Evolutionary conservation across 2,329 filamentous ascomycete species (phyloP).

Genomic region (Fusarium compactum): DNA sequence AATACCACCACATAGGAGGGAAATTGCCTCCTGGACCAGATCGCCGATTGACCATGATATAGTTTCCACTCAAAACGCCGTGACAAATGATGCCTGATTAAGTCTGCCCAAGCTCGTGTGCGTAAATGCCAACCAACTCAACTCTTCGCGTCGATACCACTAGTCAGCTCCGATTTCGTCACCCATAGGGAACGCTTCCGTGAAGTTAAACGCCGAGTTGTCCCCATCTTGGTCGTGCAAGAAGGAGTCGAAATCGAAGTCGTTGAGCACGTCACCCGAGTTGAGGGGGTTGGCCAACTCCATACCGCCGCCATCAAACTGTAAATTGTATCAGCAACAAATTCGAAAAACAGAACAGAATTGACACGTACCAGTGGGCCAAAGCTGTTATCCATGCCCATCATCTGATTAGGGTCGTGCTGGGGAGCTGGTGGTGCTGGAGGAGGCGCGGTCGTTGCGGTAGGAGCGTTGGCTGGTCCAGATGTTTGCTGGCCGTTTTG

Average conservation of each 20-base stretch:
- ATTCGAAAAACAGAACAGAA: slow-evolving; percentile 8
- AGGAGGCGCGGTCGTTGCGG: slow-evolving; percentile 50
- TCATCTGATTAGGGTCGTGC: slow-evolving; percentile 54
- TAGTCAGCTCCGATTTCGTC: slow-evolving; percentile 71
- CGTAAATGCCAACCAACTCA: slow-evolving; percentile 46
- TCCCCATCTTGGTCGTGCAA: slow-evolving; percentile 67
- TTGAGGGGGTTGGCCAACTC: slow-evolving; percentile 68
- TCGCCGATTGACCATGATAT: slow-evolving; percentile 58
- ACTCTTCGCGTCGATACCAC: slow-evolving; percentile 51
- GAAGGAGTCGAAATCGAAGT: slow-evolving; percentile 77
- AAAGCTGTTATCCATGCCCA: slow-evolving; percentile 58
- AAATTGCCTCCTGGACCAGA: slow-evolving; percentile 50
- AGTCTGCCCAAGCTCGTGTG: slow-evolving; percentile 49
- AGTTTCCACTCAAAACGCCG: slow-evolving; percentile 55
- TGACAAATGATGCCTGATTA: slow-evolving; percentile 57
- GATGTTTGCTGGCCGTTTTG: slow-evolving; percentile 51
- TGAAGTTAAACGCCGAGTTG: slow-evolving; percentile 66
- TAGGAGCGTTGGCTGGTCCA: slow-evolving; percentile 49
- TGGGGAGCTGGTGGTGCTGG: slow-evolving; percentile 32
- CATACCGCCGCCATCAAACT: slow-evolving; percentile 59
- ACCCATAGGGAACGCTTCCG: slow-evolving; percentile 64
- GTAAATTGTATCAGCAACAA: slow-evolving; percentile 24
- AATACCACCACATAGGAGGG: slow-evolving; percentile 48
- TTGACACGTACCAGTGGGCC: slow-evolving; percentile 57
- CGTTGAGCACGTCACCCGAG: slow-evolving; percentile 69